Conservation (phyloP, 1,284 basidiomycete species). For the Trametes sp. region DNA sequence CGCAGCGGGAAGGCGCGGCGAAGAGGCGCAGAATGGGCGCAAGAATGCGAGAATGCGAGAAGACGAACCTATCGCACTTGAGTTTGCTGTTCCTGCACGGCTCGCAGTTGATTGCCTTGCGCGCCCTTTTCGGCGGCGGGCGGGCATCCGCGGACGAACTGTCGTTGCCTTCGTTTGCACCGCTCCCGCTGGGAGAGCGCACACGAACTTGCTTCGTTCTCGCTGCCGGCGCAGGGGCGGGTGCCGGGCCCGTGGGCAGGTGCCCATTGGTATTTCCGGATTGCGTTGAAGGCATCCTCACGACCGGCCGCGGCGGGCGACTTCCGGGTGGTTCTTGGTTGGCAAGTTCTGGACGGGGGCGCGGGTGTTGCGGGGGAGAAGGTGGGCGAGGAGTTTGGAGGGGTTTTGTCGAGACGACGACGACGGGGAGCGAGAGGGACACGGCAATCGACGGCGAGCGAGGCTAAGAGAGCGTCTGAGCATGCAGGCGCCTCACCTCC, state of each 20-base stretch:
- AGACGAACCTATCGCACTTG: slow-evolving; percentile 78
- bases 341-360: neutral
- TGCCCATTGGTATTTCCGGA: slow-evolving; percentile 29
- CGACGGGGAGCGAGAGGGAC: slow-evolving; percentile 24
- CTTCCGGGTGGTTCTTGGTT: neutral
- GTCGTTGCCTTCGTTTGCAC: slow-evolving; percentile 23
- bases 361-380: neutral
- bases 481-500: slow-evolving; percentile 22
- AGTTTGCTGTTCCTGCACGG: slow-evolving; percentile 85
- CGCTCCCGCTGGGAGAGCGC: slow-evolving; percentile 27
- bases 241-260: slow-evolving; percentile 23
- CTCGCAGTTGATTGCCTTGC: slow-evolving; percentile 86
- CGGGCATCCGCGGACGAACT: slow-evolving; percentile 30
- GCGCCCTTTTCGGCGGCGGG: slow-evolving; percentile 73
- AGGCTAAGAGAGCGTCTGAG: slow-evolving; percentile 29
- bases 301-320: slow-evolving; percentile 6
- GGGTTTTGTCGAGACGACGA: slow-evolving; percentile 14
- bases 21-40: slow-evolving; percentile 7
- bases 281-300: slow-evolving; percentile 28
- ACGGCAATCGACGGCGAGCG: slow-evolving; percentile 20
- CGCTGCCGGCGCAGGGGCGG: slow-evolving; percentile 22
- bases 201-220: slow-evolving; percentile 31
- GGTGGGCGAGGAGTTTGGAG: neutral
- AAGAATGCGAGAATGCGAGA: slow-evolving; percentile 7
- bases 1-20: slow-evolving; percentile 16